Percentiles rank a stretch among this genome's conserved stretches.
Conservation (phyloP, 202 grass and related monocot genomes). For the Hordeum pubiflorum region DNA sequence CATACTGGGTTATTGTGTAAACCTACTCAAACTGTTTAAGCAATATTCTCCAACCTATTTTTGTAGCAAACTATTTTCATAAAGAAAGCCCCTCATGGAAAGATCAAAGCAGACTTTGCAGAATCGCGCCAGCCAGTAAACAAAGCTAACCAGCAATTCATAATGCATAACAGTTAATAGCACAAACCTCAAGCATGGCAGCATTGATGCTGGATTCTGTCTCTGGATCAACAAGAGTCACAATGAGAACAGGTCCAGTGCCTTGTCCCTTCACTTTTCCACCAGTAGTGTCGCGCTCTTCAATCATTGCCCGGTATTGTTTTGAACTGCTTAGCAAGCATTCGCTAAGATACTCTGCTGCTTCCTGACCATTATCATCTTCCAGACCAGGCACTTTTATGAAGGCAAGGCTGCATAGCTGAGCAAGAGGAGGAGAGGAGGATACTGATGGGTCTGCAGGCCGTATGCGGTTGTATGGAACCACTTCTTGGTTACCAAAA, state of each 20-base stretch:
- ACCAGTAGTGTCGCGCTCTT: conserved; percentile 73
- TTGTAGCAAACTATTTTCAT: background rate
- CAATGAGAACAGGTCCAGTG: conserved; percentile 54
- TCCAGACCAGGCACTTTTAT: conserved; percentile 80
- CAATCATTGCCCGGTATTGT: conserved; percentile 81
- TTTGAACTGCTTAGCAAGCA: conserved; percentile 60
- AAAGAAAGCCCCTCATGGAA: background rate
- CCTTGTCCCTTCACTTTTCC: conserved; percentile 93
- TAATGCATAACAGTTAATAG: background rate
- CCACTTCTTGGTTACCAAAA: conserved; percentile 91
- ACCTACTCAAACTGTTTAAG: background rate
- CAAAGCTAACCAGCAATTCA: background rate
- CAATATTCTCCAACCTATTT: background rate
- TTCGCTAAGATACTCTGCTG: conserved; percentile 78
- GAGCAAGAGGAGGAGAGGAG: conserved; percentile 63
- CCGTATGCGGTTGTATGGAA: conserved; percentile 66
- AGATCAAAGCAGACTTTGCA: background rate
- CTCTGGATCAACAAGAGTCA: conserved; percentile 79
- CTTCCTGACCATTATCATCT: conserved; percentile 90
- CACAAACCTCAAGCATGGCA: conserved; percentile 90
- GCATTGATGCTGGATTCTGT: conserved; percentile 84
- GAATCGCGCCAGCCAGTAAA: background rate
- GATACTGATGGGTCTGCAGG: conserved; percentile 68
- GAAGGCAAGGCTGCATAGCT: conserved; percentile 78
- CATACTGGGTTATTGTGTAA: background rate